These are phyloP conservation scores for Melanomma pulvis-pyrius DNA, from an alignment of 495 filamentous ascomycete species.

Conservation along the genomic window DNA sequence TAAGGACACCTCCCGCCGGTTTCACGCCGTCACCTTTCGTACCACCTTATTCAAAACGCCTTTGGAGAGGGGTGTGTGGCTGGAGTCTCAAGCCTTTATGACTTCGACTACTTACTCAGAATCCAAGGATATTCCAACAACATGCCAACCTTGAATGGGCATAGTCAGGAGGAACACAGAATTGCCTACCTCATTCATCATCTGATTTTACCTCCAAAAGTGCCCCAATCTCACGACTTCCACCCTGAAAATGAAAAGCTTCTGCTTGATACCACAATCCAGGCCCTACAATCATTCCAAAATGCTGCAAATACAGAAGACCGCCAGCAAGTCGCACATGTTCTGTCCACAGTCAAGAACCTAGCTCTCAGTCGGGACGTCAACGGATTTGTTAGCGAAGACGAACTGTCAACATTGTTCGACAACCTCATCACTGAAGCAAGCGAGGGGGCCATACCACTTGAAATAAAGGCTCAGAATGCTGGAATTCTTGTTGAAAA, in stretches of 20 bases:
- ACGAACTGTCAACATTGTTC: background rate
- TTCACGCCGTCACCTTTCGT: no score
- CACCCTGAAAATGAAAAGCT: slow-evolving; percentile 18
- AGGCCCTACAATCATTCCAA: slow-evolving; percentile 7
- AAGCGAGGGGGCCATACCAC: background rate
- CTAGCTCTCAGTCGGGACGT: background rate
- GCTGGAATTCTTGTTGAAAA: slow-evolving; percentile 57
- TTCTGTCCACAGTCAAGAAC: background rate
- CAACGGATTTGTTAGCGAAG: background rate
- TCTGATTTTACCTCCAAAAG: slow-evolving; percentile 61
- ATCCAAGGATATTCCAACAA: no score
- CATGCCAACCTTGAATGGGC: no score
- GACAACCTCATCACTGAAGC: background rate
- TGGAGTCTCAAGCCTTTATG: no score
- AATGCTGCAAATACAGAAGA: background rate
- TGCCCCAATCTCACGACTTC: slow-evolving; percentile 56
- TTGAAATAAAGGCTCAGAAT: slow-evolving; percentile 59
- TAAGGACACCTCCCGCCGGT: no score
- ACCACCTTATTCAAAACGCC: no score
- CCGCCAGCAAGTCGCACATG: background rate
- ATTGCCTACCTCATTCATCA: slow-evolving; percentile 56
- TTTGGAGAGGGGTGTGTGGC: no score
- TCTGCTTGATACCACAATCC: background rate
- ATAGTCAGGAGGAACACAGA: no score
- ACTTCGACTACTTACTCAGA: no score